Evolutionary conservation across 2,329 filamentous ascomycete species (phyloP), one percentile per base, ranked within the genome.

Genomic region (Chaetomium sp.): DNA sequence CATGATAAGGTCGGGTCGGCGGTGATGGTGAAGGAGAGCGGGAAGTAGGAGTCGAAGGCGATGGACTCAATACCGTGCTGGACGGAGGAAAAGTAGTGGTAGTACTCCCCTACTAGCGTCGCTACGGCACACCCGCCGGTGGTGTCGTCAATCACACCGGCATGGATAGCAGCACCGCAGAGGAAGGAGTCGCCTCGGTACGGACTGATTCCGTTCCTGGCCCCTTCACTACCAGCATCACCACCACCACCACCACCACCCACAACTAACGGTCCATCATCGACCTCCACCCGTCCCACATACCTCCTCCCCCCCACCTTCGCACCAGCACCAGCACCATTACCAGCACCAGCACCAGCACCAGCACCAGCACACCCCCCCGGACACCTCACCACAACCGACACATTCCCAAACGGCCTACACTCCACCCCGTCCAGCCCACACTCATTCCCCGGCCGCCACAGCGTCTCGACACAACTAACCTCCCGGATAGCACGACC

Each of bases 171-270:
- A 4, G 88, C 80, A 58, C 82, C 82, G 66, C 88, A 92, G 55
- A 92, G 81, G 70, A 89, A 89, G 19, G 87, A 90, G 71, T 92
- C 88, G 14, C 80, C 84, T 33, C 87, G 81, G 66, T 89, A 90
- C 9, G 59, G 54, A 4, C 50, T 9, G 14, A 27, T 27, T 27
- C 19, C 19, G 3, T 27, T 27, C 3, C 19, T 3, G 3, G 2
- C 3, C 19, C 19, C 19, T 27, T 27, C 19, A 27, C 2, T 27
- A 2, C 19, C 19, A 27, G 19, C 19, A 27, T 27, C 19, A 27
- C 19, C 19, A 3, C 19, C 19, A 27, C 49, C 52, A 9, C 34
- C 51, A 5, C 55, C 61, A 0, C 62, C 62, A 1, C 79, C 79
- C 34, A 81, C 71, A 0, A 81, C 75, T 3, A 79, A 64, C 1